Conservation (phyloP, 2,329 filamentous ascomycete genomes). For the Bipolaris cookei region DNA sequence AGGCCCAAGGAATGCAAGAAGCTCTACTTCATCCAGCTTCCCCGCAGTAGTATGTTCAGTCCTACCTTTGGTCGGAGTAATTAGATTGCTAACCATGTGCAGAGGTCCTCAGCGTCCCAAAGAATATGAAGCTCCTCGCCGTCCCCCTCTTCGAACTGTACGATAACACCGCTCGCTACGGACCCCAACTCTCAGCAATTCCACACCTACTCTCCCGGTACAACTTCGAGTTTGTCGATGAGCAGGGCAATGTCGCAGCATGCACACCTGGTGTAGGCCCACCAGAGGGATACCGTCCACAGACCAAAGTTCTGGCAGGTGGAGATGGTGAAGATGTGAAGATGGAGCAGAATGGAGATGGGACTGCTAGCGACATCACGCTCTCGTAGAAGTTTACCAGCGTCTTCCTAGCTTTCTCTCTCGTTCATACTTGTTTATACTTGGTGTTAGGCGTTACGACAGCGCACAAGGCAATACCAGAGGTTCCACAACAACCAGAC, state of each 20-base stretch:
- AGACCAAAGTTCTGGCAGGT: slow-evolving; percentile 48
- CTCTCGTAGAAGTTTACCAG: slow-evolving; percentile 31
- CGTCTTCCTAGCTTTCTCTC: background rate
- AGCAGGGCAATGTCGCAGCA: slow-evolving; percentile 85
- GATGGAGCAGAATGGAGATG: slow-evolving; percentile 48
- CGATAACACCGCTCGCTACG: slow-evolving; percentile 94
- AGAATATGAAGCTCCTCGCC: slow-evolving; percentile 99
- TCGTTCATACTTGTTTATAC: slow-evolving; percentile 2
- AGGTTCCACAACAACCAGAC: background rate
- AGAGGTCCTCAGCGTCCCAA: slow-evolving; percentile 96
- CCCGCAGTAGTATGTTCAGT: slow-evolving; percentile 75
- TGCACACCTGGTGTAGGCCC: slow-evolving; percentile 79
- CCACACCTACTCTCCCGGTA: slow-evolving; percentile 93
- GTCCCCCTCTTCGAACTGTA: slow-evolving; percentile 98
- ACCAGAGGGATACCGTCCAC: slow-evolving; percentile 40
- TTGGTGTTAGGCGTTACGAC: slow-evolving; percentile 8
- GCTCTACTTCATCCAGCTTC: slow-evolving; percentile 94
- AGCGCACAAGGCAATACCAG: background rate
- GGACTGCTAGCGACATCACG: slow-evolving; percentile 43
- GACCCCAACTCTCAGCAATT: slow-evolving; percentile 93
- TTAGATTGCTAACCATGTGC: slow-evolving; percentile 23
- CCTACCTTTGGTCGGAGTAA: slow-evolving; percentile 7
- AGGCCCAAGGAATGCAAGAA: slow-evolving; percentile 99
- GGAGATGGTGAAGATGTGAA: slow-evolving; percentile 47
- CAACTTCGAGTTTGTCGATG: slow-evolving; percentile 97